Evolutionary conservation across 805 yeast species (phyloP).

Genomic region (Starmerella stigmatis): DNA sequence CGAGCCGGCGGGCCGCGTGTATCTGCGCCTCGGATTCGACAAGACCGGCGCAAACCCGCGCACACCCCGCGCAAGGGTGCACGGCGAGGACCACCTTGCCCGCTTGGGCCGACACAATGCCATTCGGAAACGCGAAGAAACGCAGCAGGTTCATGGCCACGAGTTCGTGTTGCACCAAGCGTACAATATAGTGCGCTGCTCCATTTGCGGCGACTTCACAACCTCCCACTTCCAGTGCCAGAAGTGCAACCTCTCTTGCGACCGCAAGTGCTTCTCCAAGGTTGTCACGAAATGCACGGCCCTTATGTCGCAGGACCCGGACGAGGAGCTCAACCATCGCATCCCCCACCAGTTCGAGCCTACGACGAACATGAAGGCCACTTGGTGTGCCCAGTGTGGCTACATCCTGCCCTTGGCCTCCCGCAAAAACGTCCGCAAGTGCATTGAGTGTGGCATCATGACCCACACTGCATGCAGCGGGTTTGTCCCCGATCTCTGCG

Average conservation of each 20-base stretch:
- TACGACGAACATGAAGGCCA: conserved; percentile 85
- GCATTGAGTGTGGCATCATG: conserved; percentile 83
- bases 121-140: conserved; percentile 73
- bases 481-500: conserved; percentile 95
- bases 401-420: conserved; percentile 85
- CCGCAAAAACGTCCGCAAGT: conserved; percentile 79
- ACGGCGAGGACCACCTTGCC: conserved; percentile 19
- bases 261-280: conserved; percentile 65
- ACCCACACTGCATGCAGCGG: conserved; percentile 90
- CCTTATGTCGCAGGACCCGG: conserved; percentile 40
- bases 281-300: conserved; percentile 74
- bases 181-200: conserved; percentile 94
- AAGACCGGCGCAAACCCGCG: conserved; percentile 40
- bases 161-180: conserved; percentile 84
- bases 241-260: conserved; percentile 68
- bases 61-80: conserved; percentile 31
- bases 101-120: conserved; percentile 96
- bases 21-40: conserved; percentile 66
- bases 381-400: conserved; percentile 99
- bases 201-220: conserved; percentile 90
- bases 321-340: conserved; percentile 82
- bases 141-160: conserved; percentile 93
- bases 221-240: conserved; percentile 72
- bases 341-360: conserved; percentile 95
- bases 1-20: conserved; percentile 89